Conservation (phyloP, 2,329 filamentous ascomycete genomes). For the Aureobasidium leucospermi region DNA sequence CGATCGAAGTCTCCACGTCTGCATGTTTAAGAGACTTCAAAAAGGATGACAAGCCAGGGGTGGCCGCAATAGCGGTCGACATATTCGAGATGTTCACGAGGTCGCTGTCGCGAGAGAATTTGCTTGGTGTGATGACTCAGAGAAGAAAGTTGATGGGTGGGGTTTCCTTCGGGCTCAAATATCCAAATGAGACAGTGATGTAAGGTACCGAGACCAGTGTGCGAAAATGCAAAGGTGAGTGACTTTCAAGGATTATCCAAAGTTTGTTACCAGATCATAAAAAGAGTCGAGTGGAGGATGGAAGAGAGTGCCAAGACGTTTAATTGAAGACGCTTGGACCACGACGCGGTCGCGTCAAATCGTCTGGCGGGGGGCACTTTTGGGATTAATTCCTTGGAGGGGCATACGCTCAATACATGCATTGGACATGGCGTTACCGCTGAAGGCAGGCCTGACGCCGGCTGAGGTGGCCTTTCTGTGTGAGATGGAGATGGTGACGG, state of each 20-base stretch:
- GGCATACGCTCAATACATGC: not conserved
- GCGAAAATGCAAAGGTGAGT: too few species aligned
- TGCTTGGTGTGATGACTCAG: slow-evolving; percentile 1
- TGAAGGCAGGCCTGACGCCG: slow-evolving; percentile 64
- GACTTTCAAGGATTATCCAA: not conserved
- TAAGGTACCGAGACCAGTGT: not conserved
- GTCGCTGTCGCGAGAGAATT: slow-evolving; percentile 9
- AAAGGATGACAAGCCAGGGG: slow-evolving; percentile 70
- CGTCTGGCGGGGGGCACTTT: not conserved
- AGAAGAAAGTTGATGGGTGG: not conserved
- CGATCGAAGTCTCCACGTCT: slow-evolving; percentile 72
- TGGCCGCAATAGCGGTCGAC: slow-evolving; percentile 46
- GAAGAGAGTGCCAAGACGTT: not conserved
- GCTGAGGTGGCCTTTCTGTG: slow-evolving; percentile 89
- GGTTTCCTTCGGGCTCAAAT: not conserved
- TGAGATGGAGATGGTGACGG: slow-evolving; percentile 93
- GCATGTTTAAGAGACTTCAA: slow-evolving; percentile 70
- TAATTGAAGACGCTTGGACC: not conserved
- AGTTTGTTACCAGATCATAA: slow-evolving; percentile 1
- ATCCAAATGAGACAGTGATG: not conserved
- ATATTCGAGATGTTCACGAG: slow-evolving; percentile 43
- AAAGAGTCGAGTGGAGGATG: not conserved
- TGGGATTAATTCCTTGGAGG: not conserved
- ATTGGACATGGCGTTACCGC: slow-evolving; percentile 50
- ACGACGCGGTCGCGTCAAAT: not conserved